Evolutionary conservation across 2,329 filamentous ascomycete species (phyloP).

Genomic region (Trichoderma atroviride): DNA sequence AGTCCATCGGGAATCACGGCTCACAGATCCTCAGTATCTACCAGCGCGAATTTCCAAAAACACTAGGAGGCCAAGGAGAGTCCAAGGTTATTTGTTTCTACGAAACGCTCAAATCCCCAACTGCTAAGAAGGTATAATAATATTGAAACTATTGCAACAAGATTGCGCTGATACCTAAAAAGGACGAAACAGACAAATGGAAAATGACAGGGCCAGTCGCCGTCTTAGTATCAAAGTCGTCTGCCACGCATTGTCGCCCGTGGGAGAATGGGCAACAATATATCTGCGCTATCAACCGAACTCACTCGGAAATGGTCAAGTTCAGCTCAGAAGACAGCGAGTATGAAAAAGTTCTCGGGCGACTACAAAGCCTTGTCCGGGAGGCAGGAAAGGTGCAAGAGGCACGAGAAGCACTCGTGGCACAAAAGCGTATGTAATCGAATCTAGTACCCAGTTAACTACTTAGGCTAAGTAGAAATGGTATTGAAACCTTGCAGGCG

Average conservation of each 20-base stretch:
- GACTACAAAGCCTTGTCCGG: not conserved
- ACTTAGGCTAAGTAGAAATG: not conserved
- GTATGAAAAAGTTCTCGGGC: not conserved
- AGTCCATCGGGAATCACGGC: not conserved
- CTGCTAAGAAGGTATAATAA: not conserved
- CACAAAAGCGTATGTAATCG: not conserved
- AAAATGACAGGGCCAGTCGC: not conserved
- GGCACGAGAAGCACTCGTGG: not conserved
- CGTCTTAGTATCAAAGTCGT: not conserved
- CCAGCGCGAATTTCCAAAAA: not conserved
- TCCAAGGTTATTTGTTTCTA: not conserved
- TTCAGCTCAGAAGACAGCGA: not conserved
- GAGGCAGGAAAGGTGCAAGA: not conserved
- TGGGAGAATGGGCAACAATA: not conserved
- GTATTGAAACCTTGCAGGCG: not conserved
- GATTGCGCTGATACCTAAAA: no score
- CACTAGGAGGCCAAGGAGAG: not conserved
- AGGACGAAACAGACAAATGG: no score
- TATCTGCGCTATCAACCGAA: not conserved
- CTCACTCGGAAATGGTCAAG: slow-evolving; percentile 8
- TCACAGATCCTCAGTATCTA: not conserved
- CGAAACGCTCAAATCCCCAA: not conserved
- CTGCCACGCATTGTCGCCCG: not conserved
- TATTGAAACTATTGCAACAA: no score
- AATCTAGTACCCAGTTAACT: not conserved